These are phyloP conservation scores for Anisogramma anomala DNA, from an alignment of 2,329 filamentous ascomycete genomes.

Conservation along the genomic window DNA sequence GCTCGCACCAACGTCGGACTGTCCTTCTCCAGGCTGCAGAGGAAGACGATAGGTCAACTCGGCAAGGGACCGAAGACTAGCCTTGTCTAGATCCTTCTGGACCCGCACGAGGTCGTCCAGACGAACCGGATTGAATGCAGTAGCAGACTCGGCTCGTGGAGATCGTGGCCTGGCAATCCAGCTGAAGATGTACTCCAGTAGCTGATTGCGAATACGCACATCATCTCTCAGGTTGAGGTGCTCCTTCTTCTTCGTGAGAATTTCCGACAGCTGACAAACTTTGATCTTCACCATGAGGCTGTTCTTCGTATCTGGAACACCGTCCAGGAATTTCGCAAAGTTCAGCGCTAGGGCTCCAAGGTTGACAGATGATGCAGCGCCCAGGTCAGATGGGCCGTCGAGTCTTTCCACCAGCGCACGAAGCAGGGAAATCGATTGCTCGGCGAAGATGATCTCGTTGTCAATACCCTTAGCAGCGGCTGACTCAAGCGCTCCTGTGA, in stretches of 20 bases:
- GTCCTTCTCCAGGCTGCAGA: conserved; percentile 52
- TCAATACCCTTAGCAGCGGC: conserved; percentile 40
- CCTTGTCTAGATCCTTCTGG: conserved; percentile 54
- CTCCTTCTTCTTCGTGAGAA: conserved; percentile 54
- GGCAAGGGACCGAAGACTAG: conserved; percentile 53
- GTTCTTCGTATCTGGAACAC: conserved; percentile 41
- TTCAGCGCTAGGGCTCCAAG: conserved; percentile 52
- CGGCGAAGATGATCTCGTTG: conserved; percentile 53
- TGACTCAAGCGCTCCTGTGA: conserved; percentile 42
- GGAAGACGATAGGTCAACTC: conserved; percentile 56
- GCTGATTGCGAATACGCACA: conserved; percentile 55
- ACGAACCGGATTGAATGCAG: conserved; percentile 29
- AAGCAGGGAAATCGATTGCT: conserved; percentile 53
- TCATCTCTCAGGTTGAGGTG: conserved; percentile 58
- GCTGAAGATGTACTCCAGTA: conserved; percentile 55
- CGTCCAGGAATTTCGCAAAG: conserved; percentile 56
- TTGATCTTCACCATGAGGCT: conserved; percentile 56
- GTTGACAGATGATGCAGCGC: conserved; percentile 50
- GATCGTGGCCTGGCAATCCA: conserved; percentile 55
- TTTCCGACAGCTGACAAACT: conserved; percentile 55
- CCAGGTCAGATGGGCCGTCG: conserved; percentile 51
- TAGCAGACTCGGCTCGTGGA: conserved; percentile 30
- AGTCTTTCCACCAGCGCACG: conserved; percentile 53
- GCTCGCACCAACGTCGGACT: conserved; percentile 54
- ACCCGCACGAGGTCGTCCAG: conserved; percentile 46